Evolutionary conservation across 352 stramenopile genomes (phyloP).

Genomic region (Pythium aristosporum): DNA sequence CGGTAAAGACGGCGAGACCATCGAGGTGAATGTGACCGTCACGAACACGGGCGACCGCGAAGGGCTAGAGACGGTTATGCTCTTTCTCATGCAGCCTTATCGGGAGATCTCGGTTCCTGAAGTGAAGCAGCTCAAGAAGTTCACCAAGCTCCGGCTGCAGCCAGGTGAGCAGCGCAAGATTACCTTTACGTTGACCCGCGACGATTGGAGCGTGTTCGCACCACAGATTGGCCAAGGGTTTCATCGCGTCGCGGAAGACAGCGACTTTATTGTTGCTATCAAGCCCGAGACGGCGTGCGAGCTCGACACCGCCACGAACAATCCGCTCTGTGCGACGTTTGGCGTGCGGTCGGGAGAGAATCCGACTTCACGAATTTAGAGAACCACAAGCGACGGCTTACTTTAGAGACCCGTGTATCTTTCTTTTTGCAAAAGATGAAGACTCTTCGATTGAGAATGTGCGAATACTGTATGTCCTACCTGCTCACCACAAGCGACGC

Average conservation of each 20-base stretch:
- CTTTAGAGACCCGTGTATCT: background rate
- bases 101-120: slow-evolving; percentile 65
- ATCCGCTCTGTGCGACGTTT: slow-evolving; percentile 41
- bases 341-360: background rate
- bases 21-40: slow-evolving; percentile 37
- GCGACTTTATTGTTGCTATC: slow-evolving; percentile 54
- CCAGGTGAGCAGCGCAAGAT: slow-evolving; percentile 18
- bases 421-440: background rate
- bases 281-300: slow-evolving; percentile 56
- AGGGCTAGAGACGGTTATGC: slow-evolving; percentile 35
- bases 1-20: slow-evolving; percentile 17
- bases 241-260: slow-evolving; percentile 42
- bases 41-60: slow-evolving; percentile 24
- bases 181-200: slow-evolving; percentile 23
- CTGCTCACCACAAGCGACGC: background rate
- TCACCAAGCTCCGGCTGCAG: slow-evolving; percentile 57
- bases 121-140: slow-evolving; percentile 82
- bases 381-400: background rate
- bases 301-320: slow-evolving; percentile 8
- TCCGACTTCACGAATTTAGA: background rate
- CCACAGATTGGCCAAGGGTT: slow-evolving; percentile 58
- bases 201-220: slow-evolving; percentile 47
- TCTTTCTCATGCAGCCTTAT: slow-evolving; percentile 33
- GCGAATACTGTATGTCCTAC: background rate
- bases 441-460: too few relatives aligned